A percentile compares a stretch with the other conserved stretches of the same genome.
These are phyloP conservation scores for Talaromyces sp. DNA, from an alignment of 2,329 filamentous ascomycete genomes.

Conservation along the genomic window DNA sequence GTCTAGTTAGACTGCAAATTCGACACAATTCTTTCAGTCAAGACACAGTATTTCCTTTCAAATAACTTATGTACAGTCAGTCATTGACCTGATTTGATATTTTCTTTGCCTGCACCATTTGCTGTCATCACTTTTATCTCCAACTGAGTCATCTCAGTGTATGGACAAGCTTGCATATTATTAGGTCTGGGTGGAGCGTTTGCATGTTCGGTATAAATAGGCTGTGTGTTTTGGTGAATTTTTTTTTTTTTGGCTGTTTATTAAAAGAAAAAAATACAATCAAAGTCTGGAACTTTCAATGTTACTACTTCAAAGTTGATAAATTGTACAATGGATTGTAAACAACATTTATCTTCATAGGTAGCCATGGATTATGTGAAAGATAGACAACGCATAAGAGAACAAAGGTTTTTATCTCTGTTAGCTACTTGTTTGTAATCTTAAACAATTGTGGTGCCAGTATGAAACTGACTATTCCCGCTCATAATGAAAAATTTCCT, in stretches of 20 bases:
- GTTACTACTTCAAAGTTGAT: not conserved
- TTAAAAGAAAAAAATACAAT: not conserved
- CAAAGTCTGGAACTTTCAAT: not conserved
- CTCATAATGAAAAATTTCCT: not conserved
- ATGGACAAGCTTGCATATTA: constrained; percentile 20
- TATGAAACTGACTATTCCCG: too few species aligned
- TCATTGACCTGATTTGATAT: not conserved
- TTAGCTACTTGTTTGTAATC: too few species aligned
- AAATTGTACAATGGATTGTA: not conserved
- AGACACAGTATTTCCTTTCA: not conserved
- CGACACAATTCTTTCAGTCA: not conserved
- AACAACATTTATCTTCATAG: not conserved
- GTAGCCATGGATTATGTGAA: too few species aligned
- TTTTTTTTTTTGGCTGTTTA: not conserved
- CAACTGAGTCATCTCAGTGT: not conserved
- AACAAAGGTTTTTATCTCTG: too few species aligned
- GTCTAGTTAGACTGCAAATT: constrained; percentile 4
- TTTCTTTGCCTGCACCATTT: constrained; percentile 8
- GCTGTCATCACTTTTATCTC: constrained; percentile 1
- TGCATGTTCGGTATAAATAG: not conserved
- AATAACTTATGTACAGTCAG: not conserved
- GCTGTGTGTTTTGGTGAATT: not conserved
- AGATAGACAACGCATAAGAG: too few species aligned
- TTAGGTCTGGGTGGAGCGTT: constrained; percentile 7
- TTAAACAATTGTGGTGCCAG: too few species aligned